These are phyloP conservation scores for Leccinellum rugosiceps DNA, from an alignment of 768 basidiomycete species.

Conservation along the genomic window DNA sequence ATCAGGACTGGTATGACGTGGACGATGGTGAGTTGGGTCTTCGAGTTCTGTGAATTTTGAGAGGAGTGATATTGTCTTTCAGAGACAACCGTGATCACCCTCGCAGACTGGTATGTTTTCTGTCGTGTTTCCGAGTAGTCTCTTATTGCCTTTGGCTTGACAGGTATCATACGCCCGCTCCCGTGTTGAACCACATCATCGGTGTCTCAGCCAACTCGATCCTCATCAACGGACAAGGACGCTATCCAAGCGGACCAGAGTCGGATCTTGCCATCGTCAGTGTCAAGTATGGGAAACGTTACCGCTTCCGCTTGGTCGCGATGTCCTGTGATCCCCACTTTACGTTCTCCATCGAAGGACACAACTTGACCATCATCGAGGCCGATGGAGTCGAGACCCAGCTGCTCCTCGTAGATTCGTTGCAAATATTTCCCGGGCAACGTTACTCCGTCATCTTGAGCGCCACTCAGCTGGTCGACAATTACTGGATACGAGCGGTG, in stretches of 20 bases:
- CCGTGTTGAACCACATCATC: neutral
- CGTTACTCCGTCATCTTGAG: neutral
- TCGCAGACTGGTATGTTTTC: neutral
- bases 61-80: neutral
- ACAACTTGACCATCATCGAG: slow-evolving; percentile 40
- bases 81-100: slow-evolving; percentile 26
- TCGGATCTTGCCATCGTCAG: slow-evolving; percentile 37
- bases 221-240: slow-evolving; percentile 32
- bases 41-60: neutral
- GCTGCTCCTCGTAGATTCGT: neutral
- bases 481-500: slow-evolving; percentile 53
- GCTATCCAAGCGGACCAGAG: slow-evolving; percentile 33
- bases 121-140: neutral
- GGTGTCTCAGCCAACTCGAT: slow-evolving; percentile 20
- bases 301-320: slow-evolving; percentile 47
- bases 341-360: slow-evolving; percentile 45
- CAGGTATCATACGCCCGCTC: neutral
- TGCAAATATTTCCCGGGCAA: neutral
- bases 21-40: slow-evolving; percentile 36
- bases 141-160: neutral
- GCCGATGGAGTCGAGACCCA: slow-evolving; percentile 37
- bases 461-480: slow-evolving; percentile 38
- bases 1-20: slow-evolving; percentile 37
- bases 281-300: slow-evolving; percentile 36
- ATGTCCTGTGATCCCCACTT: slow-evolving; percentile 45